Evolutionary conservation across 108 stramenopile species (phyloP).

Genomic region (Nitzschia palea): DNA sequence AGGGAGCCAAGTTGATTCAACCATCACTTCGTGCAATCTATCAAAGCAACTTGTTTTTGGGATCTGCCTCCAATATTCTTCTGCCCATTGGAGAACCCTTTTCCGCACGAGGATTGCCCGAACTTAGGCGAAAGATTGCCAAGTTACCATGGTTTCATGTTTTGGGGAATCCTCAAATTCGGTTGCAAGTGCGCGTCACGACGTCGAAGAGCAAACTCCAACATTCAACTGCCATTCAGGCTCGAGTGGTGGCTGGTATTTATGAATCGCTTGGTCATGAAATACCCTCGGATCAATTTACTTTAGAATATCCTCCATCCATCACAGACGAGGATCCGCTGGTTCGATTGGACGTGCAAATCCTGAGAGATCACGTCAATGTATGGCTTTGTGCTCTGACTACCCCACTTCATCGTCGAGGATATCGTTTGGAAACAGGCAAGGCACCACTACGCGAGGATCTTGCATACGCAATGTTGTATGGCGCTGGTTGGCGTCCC

Average conservation of each 20-base stretch:
- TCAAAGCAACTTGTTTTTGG: conserved; percentile 57
- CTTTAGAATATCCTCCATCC: neutral
- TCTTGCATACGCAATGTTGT: conserved; percentile 67
- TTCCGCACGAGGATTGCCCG: conserved; percentile 55
- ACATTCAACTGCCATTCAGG: conserved; percentile 65
- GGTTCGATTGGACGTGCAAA: conserved; percentile 45
- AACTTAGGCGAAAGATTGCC: conserved; percentile 64
- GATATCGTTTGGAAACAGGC: conserved; percentile 61
- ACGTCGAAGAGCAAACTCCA: conserved; percentile 66
- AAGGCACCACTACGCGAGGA: conserved; percentile 85
- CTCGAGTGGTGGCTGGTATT: conserved; percentile 50
- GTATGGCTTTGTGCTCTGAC: conserved; percentile 56
- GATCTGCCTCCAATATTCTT: conserved; percentile 64
- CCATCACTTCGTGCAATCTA: conserved; percentile 40
- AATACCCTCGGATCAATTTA: neutral
- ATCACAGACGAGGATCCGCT: conserved; percentile 3
- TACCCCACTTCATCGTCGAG: conserved; percentile 69
- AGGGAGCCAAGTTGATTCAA: conserved; percentile 38
- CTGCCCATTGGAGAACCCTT: conserved; percentile 45
- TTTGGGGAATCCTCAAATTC: neutral
- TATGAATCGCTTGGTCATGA: conserved; percentile 38
- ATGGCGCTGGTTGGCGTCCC: conserved; percentile 51
- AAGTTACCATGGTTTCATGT: conserved; percentile 53
- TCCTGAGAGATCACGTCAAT: conserved; percentile 59
- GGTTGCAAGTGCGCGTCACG: conserved; percentile 52